Base-by-base conservation (phyloP, 108 stramenopile species). In the Bacterosira constricta region DNA sequence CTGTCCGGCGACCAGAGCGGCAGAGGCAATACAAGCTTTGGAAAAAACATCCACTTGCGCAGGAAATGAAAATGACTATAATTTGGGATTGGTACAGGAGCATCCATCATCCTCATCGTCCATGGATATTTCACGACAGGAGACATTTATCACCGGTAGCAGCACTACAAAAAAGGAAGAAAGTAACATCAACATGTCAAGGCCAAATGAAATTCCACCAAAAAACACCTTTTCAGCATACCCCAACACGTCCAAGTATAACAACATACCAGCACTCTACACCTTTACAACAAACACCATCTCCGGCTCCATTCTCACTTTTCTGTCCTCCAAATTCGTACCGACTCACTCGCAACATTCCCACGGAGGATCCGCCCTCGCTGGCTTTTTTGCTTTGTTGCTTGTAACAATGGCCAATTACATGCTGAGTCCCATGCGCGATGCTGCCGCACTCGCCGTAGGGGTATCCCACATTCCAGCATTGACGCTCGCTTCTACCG, bases 381-480 rank as follows among this genome's bases (percentile, higher is more conserved):
- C 90, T 54, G 91, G 90, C 3, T 91, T 95, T 63, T 83, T 89
- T 62, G 83, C 90, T 0, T 58, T 91, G 12, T 61, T 86, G 13
- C 57, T 80, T 17, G 87, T 92, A 3, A 93, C 94, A 30, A 85
- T 83, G 25, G 83, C 88, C 61, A 89, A 85, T 47, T 84, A 86
- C 67, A 78, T 90, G 25, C 69, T 96, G 20, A 82, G 84, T 21
- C 94, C 94, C n/a, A 91, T 96, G 75, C 72, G 90, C 15, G 94
- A 96, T 79, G 91, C 94, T 21, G 86, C 87, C 11, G 94, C 91
- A 5, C 68, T 96, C 51, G 81, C 84, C 13, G 83, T 96, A 23
- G 94, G 94, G 15, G 91, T 96, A 47, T 52, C 81, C 12, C 67
- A 89, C 66, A 85, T 93, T 32, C 91, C 94, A 15, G 79, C 79